Conservation (phyloP, 2,329 filamentous ascomycete genomes). For the Teratosphaeria nubilosa region DNA sequence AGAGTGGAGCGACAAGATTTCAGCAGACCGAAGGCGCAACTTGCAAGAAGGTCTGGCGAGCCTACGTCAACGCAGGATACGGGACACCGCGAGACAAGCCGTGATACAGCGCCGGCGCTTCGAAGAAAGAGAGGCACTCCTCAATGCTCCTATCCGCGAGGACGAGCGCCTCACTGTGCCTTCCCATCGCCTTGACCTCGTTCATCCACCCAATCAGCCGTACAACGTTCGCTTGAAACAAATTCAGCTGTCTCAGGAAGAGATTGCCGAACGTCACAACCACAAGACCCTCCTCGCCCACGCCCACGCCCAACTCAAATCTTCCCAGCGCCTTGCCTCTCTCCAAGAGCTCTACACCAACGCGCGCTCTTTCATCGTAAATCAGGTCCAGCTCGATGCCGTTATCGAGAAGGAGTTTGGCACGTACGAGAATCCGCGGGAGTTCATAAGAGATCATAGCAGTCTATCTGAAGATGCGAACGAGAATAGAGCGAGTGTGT, state of each 20-base stretch:
- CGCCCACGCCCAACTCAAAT: constrained; percentile 10
- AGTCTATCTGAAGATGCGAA: constrained; percentile 1
- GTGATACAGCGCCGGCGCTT: constrained; percentile 35
- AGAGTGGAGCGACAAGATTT: constrained; percentile 63
- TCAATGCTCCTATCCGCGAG: constrained; percentile 57
- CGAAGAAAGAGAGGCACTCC: constrained; percentile 38
- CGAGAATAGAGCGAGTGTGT: constrained; percentile 25
- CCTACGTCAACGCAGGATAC: constrained; percentile 56
- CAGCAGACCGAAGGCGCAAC: constrained; percentile 59
- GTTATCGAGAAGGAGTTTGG: constrained; percentile 70
- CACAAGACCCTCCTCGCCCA: constrained; percentile 20
- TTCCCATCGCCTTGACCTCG: constrained; percentile 40
- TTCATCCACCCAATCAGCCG: constrained; percentile 32
- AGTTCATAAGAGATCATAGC: constrained; percentile 26
- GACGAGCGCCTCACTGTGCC: constrained; percentile 69
- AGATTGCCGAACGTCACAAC: constrained; percentile 46
- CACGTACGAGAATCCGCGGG: constrained; percentile 38
- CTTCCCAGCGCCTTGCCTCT: constrained; percentile 43
- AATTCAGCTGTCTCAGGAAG: not conserved
- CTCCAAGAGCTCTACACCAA: constrained; percentile 86
- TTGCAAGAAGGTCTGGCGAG: constrained; percentile 60
- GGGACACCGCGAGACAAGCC: constrained; percentile 27
- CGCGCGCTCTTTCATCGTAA: constrained; percentile 76
- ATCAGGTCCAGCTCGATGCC: constrained; percentile 62
- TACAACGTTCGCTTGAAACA: not conserved